Base-by-base conservation (phyloP, 2,329 filamentous ascomycete genomes). In the Cladosporium phlei region DNA sequence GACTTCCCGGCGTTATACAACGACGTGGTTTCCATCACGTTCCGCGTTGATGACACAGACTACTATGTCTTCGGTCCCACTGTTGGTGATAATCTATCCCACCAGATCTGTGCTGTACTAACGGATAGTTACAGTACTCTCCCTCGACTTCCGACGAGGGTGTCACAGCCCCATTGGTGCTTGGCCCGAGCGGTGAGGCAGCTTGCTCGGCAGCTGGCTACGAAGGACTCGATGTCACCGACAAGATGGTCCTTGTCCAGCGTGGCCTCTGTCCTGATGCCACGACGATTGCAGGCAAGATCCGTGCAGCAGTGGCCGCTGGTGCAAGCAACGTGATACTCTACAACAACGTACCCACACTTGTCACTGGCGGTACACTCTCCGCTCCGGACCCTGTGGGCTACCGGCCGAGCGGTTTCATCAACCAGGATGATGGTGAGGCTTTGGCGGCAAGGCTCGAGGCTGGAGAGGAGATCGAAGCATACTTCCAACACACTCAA, bases 271-370 rank as follows among this genome's bases (percentile, higher is more conserved):
- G 86, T 60, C 55, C 80, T 7, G 66, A 74, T 49, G 91, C 90
- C 69, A 83, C 83, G 1, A 74, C 74, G 40, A 69, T 77, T n/a
- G 85, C 86, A 4, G 83, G 82, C 30, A 66, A 74, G 48, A 93
- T 93, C 69, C 83, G 83, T 1, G 75, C 74, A 42, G 86, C 87
- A 4, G 83, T 82, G 29, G 73, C 71, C 38, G 83, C 83, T 1
- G 84, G 85, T 16, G 86, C 86, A 3, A 64, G 79, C 4, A 85
- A 82, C 1, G 83, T 82, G 1, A 68, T 91, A 9, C 72, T 91
- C 33, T 90, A 86, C 68, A 88, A 90, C 70, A 83, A 82, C 54
- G 79, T 80, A 1, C 66, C 74, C 1, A 84, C 79, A 6, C 55
- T 59, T 0, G 54, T 60, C 6, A 63, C 67, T n/a, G 52, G 56